Evolutionary conservation across 371 early-diverging fungal genomes (phyloP), one percentile per base, ranked within the genome.

Genomic region (Mucor saturninus): DNA sequence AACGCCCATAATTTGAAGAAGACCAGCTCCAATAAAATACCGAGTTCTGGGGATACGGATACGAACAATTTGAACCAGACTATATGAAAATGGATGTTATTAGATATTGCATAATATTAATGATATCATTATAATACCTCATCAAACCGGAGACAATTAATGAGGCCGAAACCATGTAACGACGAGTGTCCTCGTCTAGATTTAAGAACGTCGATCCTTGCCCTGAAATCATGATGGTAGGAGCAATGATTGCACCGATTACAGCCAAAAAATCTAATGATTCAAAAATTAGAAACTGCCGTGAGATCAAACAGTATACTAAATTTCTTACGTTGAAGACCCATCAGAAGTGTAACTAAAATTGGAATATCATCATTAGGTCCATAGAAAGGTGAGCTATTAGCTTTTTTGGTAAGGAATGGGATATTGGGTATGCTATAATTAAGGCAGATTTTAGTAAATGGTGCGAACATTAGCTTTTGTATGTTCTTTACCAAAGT

Each of bases 161-260:
- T 2, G 85, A 81, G 2, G 75, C 77, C 5, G 80, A 80, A 8
- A 83, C 71, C 81, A 83, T 77, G 53, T 83, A 83, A 35, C 73
- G 80, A 45, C 83, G 74, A 9, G 74, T 72, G 3, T 66, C 64
- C 57, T 64, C 62, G 43, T 77, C 77, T 7, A 85, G 64, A 59
- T 85, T 85, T 40, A 85, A 61, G 50, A 69, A 73, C 28, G 65
- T 74, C 32, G 67, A 69, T 9, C 85, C 85, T 7, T 74, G 58
- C 26, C 84, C 81, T 9, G 78, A 76, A 54, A 83, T 68, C 38
- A 83, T 70, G 31, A 81, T 64, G 1, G 81, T 76, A 3, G 84
- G 84, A 35, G 83, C 71, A 38, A 83, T 81, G 14, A 83, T 71
- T 21, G 78, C 83, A 30, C 78, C 83, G 58, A 83, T 75, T 46